Percentiles rank a stretch among this genome's conserved stretches.
These are phyloP conservation scores for Tricholoma furcatifolium DNA, from an alignment of 768 basidiomycete species.

Conservation along the genomic window DNA sequence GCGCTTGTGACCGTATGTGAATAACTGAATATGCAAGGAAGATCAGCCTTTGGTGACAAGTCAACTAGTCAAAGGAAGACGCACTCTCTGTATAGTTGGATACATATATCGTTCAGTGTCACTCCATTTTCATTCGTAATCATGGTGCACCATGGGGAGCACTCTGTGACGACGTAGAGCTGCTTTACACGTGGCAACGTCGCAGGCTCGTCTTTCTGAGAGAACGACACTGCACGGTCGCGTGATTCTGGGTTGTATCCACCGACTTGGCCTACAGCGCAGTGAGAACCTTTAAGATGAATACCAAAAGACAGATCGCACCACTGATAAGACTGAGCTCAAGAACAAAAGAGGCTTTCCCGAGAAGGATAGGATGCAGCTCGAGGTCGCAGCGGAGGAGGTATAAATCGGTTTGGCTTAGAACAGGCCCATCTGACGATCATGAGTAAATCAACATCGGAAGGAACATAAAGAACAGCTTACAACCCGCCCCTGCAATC, in stretches of 20 bases:
- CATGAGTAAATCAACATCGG: background rate
- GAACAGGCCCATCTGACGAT: slow-evolving; percentile 68
- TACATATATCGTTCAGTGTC: slow-evolving; percentile 74
- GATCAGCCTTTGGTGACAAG: background rate
- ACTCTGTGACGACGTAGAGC: slow-evolving; percentile 54
- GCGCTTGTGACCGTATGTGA: slow-evolving; percentile 61
- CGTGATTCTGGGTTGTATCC: slow-evolving; percentile 62
- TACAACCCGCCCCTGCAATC: slow-evolving; percentile 43
- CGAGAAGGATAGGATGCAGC: slow-evolving; percentile 70
- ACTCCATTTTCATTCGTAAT: slow-evolving; percentile 72
- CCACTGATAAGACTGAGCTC: slow-evolving; percentile 73
- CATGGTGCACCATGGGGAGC: slow-evolving; percentile 78
- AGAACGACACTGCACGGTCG: slow-evolving; percentile 56
- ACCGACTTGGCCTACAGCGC: slow-evolving; percentile 49
- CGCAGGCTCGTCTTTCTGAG: slow-evolving; percentile 59
- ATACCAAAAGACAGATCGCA: slow-evolving; percentile 23
- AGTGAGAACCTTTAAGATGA: background rate
- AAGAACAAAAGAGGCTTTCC: slow-evolving; percentile 54
- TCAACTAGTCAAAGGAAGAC: slow-evolving; percentile 23
- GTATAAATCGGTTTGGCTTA: slow-evolving; percentile 80
- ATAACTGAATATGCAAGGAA: slow-evolving; percentile 47
- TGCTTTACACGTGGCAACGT: slow-evolving; percentile 65
- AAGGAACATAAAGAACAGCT: slow-evolving; percentile 14
- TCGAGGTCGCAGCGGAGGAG: slow-evolving; percentile 69
- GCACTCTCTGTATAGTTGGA: slow-evolving; percentile 74